Conservation (phyloP, 352 stramenopile genomes). For the Globisporangium rhizosaccharum region DNA sequence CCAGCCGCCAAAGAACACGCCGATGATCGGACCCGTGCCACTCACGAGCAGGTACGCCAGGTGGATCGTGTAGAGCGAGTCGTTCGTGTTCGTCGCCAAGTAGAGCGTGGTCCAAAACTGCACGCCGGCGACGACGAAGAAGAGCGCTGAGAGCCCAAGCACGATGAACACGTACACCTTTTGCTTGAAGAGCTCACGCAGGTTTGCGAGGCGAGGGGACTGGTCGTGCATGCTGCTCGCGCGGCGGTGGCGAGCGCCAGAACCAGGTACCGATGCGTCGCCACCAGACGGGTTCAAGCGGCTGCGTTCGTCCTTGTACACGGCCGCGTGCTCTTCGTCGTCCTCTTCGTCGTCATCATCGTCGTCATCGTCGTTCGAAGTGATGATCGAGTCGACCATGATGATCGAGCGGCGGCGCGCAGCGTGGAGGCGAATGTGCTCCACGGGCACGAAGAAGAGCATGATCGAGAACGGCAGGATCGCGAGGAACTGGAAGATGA, state of each 20-base stretch:
- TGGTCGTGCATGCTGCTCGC: slow-evolving; percentile 23
- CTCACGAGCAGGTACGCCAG: slow-evolving; percentile 67
- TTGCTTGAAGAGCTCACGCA: slow-evolving; percentile 47
- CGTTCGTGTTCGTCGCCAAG: slow-evolving; percentile 71
- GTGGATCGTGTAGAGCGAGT: slow-evolving; percentile 78
- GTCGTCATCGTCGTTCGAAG: slow-evolving; percentile 32
- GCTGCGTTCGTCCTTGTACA: slow-evolving; percentile 24
- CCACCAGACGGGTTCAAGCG: slow-evolving; percentile 15
- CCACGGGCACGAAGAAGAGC: slow-evolving; percentile 74
- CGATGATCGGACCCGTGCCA: slow-evolving; percentile 71
- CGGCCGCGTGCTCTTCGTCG: slow-evolving; percentile 4
- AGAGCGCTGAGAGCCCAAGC: slow-evolving; percentile 71
- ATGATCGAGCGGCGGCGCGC: slow-evolving; percentile 57
- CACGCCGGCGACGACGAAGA: slow-evolving; percentile 77
- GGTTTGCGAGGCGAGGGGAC: slow-evolving; percentile 36
- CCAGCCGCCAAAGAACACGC: slow-evolving; percentile 84
- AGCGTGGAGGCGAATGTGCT: slow-evolving; percentile 57
- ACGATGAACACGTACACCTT: slow-evolving; percentile 76
- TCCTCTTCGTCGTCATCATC: slow-evolving; percentile 22
- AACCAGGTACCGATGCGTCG: not conserved
- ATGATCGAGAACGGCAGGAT: slow-evolving; percentile 67
- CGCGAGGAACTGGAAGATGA: slow-evolving; percentile 71
- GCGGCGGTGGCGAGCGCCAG: slow-evolving; percentile 4
- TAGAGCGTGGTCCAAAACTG: slow-evolving; percentile 86
- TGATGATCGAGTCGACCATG: slow-evolving; percentile 48